Evolutionary conservation across 2,329 filamentous ascomycete species (phyloP).

Genomic region (Dothidotthia symphoricarpi): DNA sequence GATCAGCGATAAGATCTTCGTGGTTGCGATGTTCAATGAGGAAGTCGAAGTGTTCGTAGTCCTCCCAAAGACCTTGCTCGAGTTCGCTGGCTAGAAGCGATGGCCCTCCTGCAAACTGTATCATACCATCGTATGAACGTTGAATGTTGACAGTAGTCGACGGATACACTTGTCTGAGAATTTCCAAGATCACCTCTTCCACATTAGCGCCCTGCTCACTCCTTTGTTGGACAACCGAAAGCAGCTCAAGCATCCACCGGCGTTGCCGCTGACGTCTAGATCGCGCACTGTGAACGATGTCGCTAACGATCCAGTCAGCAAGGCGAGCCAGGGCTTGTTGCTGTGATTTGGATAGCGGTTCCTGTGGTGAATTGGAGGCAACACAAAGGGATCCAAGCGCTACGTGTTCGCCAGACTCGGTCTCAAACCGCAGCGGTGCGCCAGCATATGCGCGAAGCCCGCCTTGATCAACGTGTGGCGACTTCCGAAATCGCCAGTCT

Average conservation of each 20-base stretch:
- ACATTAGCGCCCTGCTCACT: slow-evolving; percentile 21
- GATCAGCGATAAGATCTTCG: slow-evolving; percentile 20
- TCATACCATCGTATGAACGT: slow-evolving; percentile 15
- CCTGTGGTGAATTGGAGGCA: slow-evolving; percentile 38
- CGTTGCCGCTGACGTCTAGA: slow-evolving; percentile 44
- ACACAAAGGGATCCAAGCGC: slow-evolving; percentile 48
- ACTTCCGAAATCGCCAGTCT: slow-evolving; percentile 48
- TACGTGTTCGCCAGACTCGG: slow-evolving; percentile 43
- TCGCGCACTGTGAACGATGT: slow-evolving; percentile 44
- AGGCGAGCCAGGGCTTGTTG: slow-evolving; percentile 39
- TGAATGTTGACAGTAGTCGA: slow-evolving; percentile 32
- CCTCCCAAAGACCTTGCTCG: slow-evolving; percentile 48
- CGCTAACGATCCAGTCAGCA: slow-evolving; percentile 43
- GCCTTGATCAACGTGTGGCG: slow-evolving; percentile 44
- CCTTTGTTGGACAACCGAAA: slow-evolving; percentile 26
- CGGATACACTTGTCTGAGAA: slow-evolving; percentile 39
- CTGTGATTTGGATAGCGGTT: slow-evolving; percentile 32
- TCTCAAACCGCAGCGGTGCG: slow-evolving; percentile 42
- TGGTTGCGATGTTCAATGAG: slow-evolving; percentile 42
- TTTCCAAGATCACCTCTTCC: slow-evolving; percentile 27
- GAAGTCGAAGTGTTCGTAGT: slow-evolving; percentile 42
- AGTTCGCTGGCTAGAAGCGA: slow-evolving; percentile 31
- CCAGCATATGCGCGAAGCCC: slow-evolving; percentile 47
- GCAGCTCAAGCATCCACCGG: slow-evolving; percentile 40
- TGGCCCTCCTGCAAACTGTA: slow-evolving; percentile 28